Evolutionary conservation across 768 basidiomycete species (phyloP), one percentile per base, ranked within the genome.

Genomic region (Mycena sanguinolenta): DNA sequence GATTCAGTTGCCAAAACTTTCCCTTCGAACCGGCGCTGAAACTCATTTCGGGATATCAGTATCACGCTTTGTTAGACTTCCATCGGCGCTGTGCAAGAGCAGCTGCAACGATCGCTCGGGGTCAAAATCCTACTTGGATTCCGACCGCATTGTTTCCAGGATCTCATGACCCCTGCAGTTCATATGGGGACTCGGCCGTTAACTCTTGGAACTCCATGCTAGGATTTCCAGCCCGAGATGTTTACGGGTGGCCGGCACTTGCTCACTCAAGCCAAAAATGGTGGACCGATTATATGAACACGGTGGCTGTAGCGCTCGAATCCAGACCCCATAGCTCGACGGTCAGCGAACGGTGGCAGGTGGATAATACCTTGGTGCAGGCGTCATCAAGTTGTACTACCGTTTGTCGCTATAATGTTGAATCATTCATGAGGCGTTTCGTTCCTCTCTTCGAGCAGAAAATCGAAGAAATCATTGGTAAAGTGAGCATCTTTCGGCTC

Each of bases 241-340:
- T 38, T 6, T 25, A 30, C 8, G 14, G 2, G 2, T n/a, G n/a
- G n/a, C n/a, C n/a, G n/a, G n/a, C n/a, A n/a, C 13, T 4, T 12
- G 2, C 25, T 21, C 2, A 5, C n/a, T 54, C 36, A 23, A 42
- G 12, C 30, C 23, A 38, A 25, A 8, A 23, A n/a, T 65, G 64
- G 64, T 65, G 64, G 64, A 30, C 8, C 16, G 16, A 58, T 16
- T 65, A 58, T 21, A 65, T 65, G 55, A 14, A 21, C 13, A n/a
- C n/a, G n/a, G n/a, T 25, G 19, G 44, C 64, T 27, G 9, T 8
- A 17, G 32, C 17, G 10, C 34, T 65, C 10, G 55, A 58, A 4
- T 44, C 57, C 16, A 23, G 46, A 57, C 64, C 64, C 3, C 64
- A 65, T 32, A 49, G 46, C 8, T 65, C 64, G 25, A 58, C 57